Base-by-base conservation (phyloP, 2,329 filamentous ascomycete genomes). In the Aspergillus novofumigatus region DNA sequence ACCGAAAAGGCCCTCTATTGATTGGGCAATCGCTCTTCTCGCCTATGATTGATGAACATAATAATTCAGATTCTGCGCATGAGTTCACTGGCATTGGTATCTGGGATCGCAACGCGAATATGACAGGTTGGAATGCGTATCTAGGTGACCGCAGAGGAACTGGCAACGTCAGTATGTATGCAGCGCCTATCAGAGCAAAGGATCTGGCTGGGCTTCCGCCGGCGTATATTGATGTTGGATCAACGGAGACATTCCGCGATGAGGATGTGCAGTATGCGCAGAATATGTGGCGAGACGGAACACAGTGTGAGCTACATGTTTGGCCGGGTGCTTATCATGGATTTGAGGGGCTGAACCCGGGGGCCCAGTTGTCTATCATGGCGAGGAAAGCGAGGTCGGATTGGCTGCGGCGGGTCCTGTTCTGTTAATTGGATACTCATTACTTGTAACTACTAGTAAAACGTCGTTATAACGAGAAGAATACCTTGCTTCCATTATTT, bases 41-140 rank as follows among this genome's bases (percentile, higher is more conserved):
- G 51, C 74, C 76, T 8, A 77, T 78, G 76, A 62, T 78, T n/a
- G 75, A 78, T 57, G 74, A 78, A 57, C 67, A 75, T 9, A 61
- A 51, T 1, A 49, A 29, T 4, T 50, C 49, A 7, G 55, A 60
- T 6, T 53, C 55, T 32, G 59, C 56, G 1, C 60, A 55, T 0
- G 38, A 56, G 11, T 41, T 65, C 9, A 59, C 59, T 11, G 29
- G 29, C 10, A 4, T 11, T 1, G 29, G 10, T 3, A 60, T 65
- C 10, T 67, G 65, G 63, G 57, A 47, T 0, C 41, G 51, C 10
- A 56, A 65, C 5, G 67, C 65, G 17, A 65, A 64, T 47, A 29
- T 62, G 10, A 62, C 59, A 1, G 57, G 56, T 0, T 67, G 65
- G 65, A 61, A 57, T 3, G 64, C 64, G 5, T 65, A 63, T 55